Base-by-base conservation (phyloP, 2,329 filamentous ascomycete genomes). In the Zymoseptoria passerinii region DNA sequence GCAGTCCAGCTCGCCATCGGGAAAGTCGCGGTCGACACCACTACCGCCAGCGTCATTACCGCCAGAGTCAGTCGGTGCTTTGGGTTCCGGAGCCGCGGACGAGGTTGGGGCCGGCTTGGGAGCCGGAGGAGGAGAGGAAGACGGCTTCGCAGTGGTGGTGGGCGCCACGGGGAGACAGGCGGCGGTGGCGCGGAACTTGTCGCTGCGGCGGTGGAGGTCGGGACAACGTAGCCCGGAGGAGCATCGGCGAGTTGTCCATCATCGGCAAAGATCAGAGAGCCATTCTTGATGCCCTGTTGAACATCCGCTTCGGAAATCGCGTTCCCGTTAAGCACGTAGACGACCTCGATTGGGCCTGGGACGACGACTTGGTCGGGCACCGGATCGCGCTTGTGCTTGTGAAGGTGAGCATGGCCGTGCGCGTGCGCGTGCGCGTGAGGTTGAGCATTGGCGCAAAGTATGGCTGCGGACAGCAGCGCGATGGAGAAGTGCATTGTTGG, bases 1-100 rank as follows among this genome's bases (percentile, higher is more conserved):
- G 77, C 94, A 97, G 63, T 80, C 75, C 56, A 95, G 68, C 66
- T 84, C 74, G 60, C 89, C 89, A 73, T 87, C 86, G 10, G 88
- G 88, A 80, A 97, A 97, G 7, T 85, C 77, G 16, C 76, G 75
- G 64, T 84, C 78, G 56, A 92, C 65, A 54, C 88, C 89, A 23
- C 69, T 77, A 54, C 73, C 77, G 64, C 58, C 64, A 58, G 57
- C 48, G 40, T 56, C 56, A 52, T 52, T 60, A 50, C 8, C 19
- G 27, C 23, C 23, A 28, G 50, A 52, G 28, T 56, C 52, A 29
- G 48, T 27, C 9, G 55, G 55, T 48, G 23, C 49, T 13, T 20
- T 16, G 29, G 50, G 16, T 29, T n/a, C 49, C 4, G 54, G n/a
- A 63, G 66, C 62, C 49, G 9, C 27, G 29, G 54, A 49, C 13